These are phyloP conservation scores for Cavenderia fasciculata DNA, from an alignment of 78 protist genomes.

Conservation along the genomic window DNA sequence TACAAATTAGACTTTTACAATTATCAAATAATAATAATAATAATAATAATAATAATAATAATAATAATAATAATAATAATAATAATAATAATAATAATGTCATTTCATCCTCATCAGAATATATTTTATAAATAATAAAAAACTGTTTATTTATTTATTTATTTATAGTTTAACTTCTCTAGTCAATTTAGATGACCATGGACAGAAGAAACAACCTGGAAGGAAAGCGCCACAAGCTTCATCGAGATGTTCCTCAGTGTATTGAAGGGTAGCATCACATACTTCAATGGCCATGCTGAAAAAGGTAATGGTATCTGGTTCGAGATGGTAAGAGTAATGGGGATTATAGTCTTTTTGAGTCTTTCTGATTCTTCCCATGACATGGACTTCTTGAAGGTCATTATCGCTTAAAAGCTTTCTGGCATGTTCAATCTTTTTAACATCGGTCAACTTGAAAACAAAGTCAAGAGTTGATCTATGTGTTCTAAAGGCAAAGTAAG, in stretches of 20 bases:
- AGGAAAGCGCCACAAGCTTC: not conserved
- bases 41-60: too few relatives aligned
- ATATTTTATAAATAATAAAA: too few relatives aligned
- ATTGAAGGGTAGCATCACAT: slow-evolving; percentile 8
- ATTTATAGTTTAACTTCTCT: slow-evolving; percentile 10
- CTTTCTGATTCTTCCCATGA: not conserved
- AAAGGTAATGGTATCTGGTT: not conserved
- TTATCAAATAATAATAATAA: too few relatives aligned
- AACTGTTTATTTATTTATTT: too few relatives aligned
- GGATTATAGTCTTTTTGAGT: not conserved
- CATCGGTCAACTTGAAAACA: slow-evolving; percentile 11
- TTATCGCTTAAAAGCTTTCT: not conserved
- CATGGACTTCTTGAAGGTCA: not conserved
- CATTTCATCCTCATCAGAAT: too few relatives aligned
- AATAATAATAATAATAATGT: too few relatives aligned
- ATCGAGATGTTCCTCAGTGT: not conserved
- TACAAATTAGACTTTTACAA: too few relatives aligned
- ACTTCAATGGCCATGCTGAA: slow-evolving; percentile 31
- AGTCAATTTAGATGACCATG: slow-evolving; percentile 11
- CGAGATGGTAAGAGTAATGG: not conserved
- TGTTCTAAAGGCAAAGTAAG: slow-evolving; percentile 30
- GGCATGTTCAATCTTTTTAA: slow-evolving; percentile 1
- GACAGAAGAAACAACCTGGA: slow-evolving; percentile 4
- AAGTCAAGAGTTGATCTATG: slow-evolving; percentile 3
- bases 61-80: too few relatives aligned